Percentiles rank a stretch among this genome's conserved stretches.
These are phyloP conservation scores for Choiromyces venosus DNA, from an alignment of 495 filamentous ascomycete genomes.

Conservation along the genomic window DNA sequence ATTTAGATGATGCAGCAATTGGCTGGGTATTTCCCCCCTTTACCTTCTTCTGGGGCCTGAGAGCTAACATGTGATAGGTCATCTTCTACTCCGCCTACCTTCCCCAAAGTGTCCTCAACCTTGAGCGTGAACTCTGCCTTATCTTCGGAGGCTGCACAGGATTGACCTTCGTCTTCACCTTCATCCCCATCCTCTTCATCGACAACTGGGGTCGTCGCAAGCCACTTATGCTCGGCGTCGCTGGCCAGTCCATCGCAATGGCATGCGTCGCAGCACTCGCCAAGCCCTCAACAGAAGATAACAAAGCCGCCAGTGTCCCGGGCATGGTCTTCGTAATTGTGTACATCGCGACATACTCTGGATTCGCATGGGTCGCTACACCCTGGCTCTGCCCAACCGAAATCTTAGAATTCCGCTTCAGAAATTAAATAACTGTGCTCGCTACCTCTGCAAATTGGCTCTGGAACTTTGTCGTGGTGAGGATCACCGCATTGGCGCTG, in stretches of 20 bases:
- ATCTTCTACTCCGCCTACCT: constrained; percentile 39
- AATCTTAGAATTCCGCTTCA: constrained; percentile 55
- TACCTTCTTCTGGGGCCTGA: too few relatives aligned
- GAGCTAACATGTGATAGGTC: constrained; percentile 13
- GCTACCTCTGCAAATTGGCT: constrained; percentile 60
- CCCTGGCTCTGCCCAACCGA: constrained; percentile 62
- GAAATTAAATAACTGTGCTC: constrained; percentile 53
- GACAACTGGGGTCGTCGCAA: constrained; percentile 56
- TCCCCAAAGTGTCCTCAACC: constrained; percentile 24
- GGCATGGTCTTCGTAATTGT: constrained; percentile 53
- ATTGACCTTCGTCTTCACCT: constrained; percentile 40
- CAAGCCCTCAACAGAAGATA: constrained; percentile 27
- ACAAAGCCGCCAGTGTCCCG: constrained; percentile 16
- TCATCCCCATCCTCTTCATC: constrained; percentile 49
- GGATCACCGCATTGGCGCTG: constrained; percentile 58
- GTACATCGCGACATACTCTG: constrained; percentile 48
- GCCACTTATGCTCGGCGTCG: constrained; percentile 55
- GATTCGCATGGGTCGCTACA: constrained; percentile 54
- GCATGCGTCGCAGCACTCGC: constrained; percentile 52
- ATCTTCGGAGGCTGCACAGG: constrained; percentile 41
- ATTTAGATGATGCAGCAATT: constrained; percentile 47
- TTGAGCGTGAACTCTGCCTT: constrained; percentile 39
- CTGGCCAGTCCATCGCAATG: constrained; percentile 51
- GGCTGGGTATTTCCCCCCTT: constrained; percentile 16
- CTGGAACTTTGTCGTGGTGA: constrained; percentile 58